Evolutionary conservation across 345 rosid genomes (phyloP).

Genomic region (Eucalyptus tenuipes): DNA sequence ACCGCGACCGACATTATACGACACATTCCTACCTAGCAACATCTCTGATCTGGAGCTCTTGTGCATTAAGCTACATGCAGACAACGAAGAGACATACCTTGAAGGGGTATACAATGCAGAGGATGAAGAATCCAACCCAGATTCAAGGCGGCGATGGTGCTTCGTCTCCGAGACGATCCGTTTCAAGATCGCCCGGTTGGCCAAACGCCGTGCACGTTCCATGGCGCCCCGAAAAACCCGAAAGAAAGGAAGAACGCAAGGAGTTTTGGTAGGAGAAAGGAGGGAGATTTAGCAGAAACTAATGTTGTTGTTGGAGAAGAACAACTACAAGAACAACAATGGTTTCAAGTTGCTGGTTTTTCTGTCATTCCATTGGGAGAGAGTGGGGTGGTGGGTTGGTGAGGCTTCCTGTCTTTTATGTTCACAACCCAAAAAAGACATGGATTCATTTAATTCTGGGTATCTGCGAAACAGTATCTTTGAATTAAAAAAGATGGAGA

Average conservation of each 20-base stretch:
- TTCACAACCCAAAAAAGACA: neutral
- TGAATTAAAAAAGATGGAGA: neutral
- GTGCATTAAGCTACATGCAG: slow-evolving; percentile 24
- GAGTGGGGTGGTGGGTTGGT: neutral
- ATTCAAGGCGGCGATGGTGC: slow-evolving; percentile 26
- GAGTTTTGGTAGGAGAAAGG: neutral
- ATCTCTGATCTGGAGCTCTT: neutral
- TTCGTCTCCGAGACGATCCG: slow-evolving; percentile 52
- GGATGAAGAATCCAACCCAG: slow-evolving; percentile 9
- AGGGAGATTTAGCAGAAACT: neutral
- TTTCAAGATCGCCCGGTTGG: slow-evolving; percentile 69
- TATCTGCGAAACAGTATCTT: neutral
- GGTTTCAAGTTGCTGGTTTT: neutral
- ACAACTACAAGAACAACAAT: neutral
- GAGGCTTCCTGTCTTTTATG: slow-evolving; percentile 8
- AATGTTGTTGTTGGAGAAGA: neutral
- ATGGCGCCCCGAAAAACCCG: slow-evolving; percentile 5
- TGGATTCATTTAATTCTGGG: neutral
- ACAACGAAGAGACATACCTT: slow-evolving; percentile 67
- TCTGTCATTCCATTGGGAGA: neutral
- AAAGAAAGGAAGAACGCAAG: neutral
- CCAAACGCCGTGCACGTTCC: slow-evolving; percentile 93
- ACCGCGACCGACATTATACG: slow-evolving; percentile 11
- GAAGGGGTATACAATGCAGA: slow-evolving; percentile 33
- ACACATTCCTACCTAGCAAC: slow-evolving; percentile 1